These are phyloP conservation scores for Crepidotus variabilis DNA, from an alignment of 768 basidiomycete genomes.

Conservation along the genomic window DNA sequence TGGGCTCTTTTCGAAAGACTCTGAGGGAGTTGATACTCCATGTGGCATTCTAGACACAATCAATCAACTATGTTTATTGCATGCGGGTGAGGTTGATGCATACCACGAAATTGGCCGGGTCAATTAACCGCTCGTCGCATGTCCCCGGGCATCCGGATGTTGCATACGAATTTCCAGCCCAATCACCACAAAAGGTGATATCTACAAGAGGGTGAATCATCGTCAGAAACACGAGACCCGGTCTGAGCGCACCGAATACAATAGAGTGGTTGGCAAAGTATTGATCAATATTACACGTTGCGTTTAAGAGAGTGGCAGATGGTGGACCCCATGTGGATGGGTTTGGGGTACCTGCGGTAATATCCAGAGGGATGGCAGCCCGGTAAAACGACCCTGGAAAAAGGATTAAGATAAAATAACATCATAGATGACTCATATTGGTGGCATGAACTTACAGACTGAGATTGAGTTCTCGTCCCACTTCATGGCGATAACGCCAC, in stretches of 20 bases:
- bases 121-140: slow-evolving; percentile 58
- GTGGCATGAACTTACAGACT: slow-evolving; percentile 52
- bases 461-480: slow-evolving; percentile 80
- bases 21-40: slow-evolving; percentile 81
- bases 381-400: slow-evolving; percentile 77
- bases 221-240: neutral
- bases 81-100: slow-evolving; percentile 15
- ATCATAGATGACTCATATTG: neutral
- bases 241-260: slow-evolving; percentile 61
- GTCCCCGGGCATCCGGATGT: slow-evolving; percentile 75
- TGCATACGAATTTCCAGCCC: slow-evolving; percentile 80
- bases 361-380: slow-evolving; percentile 67
- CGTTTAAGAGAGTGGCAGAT: slow-evolving; percentile 53
- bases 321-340: slow-evolving; percentile 69
- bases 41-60: slow-evolving; percentile 56
- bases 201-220: slow-evolving; percentile 35
- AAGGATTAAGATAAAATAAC: slow-evolving; percentile 24
- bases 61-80: neutral
- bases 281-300: slow-evolving; percentile 50
- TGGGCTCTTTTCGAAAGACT: slow-evolving; percentile 58
- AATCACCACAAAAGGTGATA: slow-evolving; percentile 84
- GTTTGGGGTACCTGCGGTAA: slow-evolving; percentile 54
- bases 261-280: slow-evolving; percentile 72
- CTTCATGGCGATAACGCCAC: slow-evolving; percentile 86
- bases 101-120: slow-evolving; percentile 72